Percentiles rank a stretch among this genome's conserved stretches.
phyloP scores from a whole-genome alignment of 345 rosid species.

The Dovyalis caffra region DNA sequence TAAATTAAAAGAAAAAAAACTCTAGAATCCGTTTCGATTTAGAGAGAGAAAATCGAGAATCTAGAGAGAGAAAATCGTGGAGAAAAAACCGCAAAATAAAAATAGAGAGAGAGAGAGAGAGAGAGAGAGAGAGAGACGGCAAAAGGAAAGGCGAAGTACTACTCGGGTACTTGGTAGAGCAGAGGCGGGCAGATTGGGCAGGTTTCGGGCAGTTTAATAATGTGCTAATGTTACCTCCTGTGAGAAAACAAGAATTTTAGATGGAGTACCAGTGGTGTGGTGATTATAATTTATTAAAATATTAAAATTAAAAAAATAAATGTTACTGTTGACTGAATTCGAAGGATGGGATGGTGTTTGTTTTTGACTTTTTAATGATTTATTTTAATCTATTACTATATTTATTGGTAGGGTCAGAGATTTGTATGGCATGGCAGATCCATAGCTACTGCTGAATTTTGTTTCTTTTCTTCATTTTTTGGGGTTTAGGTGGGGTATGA shows the following conservation, averaged over 20 bases:
- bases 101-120: conserved; percentile 17
- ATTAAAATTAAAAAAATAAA: not conserved
- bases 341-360: not conserved
- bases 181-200: conserved; percentile 50
- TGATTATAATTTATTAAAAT: not conserved
- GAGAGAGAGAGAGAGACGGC: conserved; percentile 27
- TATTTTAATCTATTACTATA: not conserved
- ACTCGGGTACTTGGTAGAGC: conserved; percentile 31
- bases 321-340: not conserved
- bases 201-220: conserved; percentile 34
- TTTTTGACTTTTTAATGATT: conserved; percentile 9
- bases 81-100: conserved; percentile 3
- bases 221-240: conserved; percentile 32
- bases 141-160: conserved; percentile 36
- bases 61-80: conserved; percentile 16
- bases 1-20: not conserved
- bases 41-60: conserved; percentile 15
- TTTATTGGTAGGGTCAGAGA: not conserved
- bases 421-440: not conserved
- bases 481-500: not conserved
- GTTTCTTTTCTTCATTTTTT: too few relatives aligned
- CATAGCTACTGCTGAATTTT: not conserved
- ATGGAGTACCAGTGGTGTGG: not conserved
- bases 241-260: conserved; percentile 12
- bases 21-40: conserved; percentile 26